Evolutionary conservation across 192 early-diverging fungal species (phyloP).

Genomic region (Obelidium mucronatum): DNA sequence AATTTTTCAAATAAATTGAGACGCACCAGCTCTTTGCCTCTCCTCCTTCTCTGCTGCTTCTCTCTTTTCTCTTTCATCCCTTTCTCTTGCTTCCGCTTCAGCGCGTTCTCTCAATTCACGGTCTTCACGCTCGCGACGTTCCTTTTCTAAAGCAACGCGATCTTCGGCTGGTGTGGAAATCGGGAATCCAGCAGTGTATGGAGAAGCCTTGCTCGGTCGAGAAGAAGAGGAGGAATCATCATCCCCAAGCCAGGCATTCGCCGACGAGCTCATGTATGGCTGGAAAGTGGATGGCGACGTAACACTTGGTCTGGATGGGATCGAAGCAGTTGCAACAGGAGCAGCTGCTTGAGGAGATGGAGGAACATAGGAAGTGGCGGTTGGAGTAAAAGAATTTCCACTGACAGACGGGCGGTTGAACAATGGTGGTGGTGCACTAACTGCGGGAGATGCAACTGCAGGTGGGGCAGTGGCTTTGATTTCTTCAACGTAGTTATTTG

Average conservation of each 20-base stretch:
- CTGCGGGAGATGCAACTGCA: neutral
- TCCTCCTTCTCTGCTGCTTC: conserved; percentile 34
- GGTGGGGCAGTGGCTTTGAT: neutral
- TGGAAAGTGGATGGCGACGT: conserved; percentile 18
- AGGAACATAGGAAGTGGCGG: neutral
- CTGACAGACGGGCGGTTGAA: conserved; percentile 24
- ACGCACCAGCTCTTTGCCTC: conserved; percentile 47
- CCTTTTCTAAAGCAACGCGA: conserved; percentile 40
- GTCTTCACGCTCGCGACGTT: conserved; percentile 57
- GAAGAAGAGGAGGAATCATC: conserved; percentile 42
- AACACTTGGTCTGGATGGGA: neutral
- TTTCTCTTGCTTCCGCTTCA: conserved; percentile 28
- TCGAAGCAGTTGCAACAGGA: neutral
- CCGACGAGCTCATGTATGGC: conserved; percentile 44
- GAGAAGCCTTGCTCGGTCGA: conserved; percentile 29
- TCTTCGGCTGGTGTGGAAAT: conserved; percentile 22
- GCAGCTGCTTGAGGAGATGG: neutral
- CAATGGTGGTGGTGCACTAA: neutral
- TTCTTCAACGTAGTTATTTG: conserved; percentile 61
- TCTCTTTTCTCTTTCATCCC: conserved; percentile 37
- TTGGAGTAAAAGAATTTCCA: neutral
- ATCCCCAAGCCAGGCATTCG: conserved; percentile 35
- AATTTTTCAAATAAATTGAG: neutral
- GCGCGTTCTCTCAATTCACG: conserved; percentile 46
- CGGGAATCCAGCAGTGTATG: neutral